Conservation (phyloP, 257 asterid species). For the Orobanche coerulescens region DNA sequence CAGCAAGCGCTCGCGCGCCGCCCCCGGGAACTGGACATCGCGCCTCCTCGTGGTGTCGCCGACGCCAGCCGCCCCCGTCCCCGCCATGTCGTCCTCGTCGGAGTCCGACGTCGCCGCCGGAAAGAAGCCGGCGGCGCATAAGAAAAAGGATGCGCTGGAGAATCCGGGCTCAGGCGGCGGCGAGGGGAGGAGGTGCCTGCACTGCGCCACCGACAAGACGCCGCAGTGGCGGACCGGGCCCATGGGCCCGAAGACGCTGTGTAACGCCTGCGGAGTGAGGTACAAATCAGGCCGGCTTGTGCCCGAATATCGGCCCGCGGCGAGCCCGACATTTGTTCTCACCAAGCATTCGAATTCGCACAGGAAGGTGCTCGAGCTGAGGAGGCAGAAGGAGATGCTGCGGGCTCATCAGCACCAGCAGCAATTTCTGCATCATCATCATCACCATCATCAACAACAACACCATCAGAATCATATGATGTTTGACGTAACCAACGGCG, state of each 20-base stretch:
- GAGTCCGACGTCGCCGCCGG: slow-evolving; percentile 33
- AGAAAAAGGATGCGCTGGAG: slow-evolving; percentile 31
- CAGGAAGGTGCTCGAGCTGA: slow-evolving; percentile 72
- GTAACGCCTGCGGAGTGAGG: slow-evolving; percentile 91
- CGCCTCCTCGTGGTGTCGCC: slow-evolving; percentile 55
- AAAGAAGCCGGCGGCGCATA: slow-evolving; percentile 25
- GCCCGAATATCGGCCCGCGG: slow-evolving; percentile 87
- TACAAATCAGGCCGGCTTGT: slow-evolving; percentile 91
- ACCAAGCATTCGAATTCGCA: slow-evolving; percentile 88
- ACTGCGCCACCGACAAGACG: slow-evolving; percentile 91
- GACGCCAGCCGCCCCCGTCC: not conserved
- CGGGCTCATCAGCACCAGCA: slow-evolving; percentile 48
- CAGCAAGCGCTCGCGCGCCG: slow-evolving; percentile 86
- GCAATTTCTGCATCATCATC: slow-evolving; percentile 51
- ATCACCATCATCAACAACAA: slow-evolving; percentile 41
- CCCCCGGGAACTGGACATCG: slow-evolving; percentile 78
- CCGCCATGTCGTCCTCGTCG: slow-evolving; percentile 39
- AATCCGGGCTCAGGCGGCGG: slow-evolving; percentile 18
- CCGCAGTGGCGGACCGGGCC: slow-evolving; percentile 99
- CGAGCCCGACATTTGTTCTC: slow-evolving; percentile 84
- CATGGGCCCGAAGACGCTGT: slow-evolving; percentile 86
- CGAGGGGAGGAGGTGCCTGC: slow-evolving; percentile 75
- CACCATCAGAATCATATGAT: slow-evolving; percentile 40
- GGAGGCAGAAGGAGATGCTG: slow-evolving; percentile 71
- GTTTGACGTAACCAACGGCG: slow-evolving; percentile 57